These are phyloP conservation scores for Trichothecium roseum DNA, from an alignment of 2,329 filamentous ascomycete species.

Conservation along the genomic window DNA sequence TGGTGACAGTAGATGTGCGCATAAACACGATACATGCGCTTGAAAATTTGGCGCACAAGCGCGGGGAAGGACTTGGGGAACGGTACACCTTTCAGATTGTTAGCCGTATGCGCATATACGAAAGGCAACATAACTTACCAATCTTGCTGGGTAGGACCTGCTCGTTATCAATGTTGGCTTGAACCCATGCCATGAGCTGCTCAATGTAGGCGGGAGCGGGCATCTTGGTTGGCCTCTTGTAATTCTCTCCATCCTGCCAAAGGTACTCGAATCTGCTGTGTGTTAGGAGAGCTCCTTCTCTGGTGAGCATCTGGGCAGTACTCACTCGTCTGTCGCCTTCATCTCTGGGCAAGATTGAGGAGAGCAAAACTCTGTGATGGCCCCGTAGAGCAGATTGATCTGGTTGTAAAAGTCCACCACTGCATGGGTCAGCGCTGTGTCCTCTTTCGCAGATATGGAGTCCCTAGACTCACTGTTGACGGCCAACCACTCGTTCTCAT, in stretches of 20 bases:
- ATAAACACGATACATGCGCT: conserved; percentile 96
- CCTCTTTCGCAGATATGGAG: background rate
- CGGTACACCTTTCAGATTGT: conserved; percentile 55
- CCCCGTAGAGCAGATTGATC: conserved; percentile 96
- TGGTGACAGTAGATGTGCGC: conserved; percentile 99
- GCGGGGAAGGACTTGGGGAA: conserved; percentile 89
- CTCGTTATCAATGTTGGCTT: conserved; percentile 92
- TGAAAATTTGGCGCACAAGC: conserved; percentile 92
- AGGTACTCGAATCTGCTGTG: conserved; percentile 80
- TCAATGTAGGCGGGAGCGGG: conserved; percentile 95
- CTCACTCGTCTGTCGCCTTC: conserved; percentile 98
- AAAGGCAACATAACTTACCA: conserved; percentile 35
- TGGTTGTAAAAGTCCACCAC: conserved; percentile 99
- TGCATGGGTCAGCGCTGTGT: conserved; percentile 22
- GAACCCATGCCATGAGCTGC: conserved; percentile 94
- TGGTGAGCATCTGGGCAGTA: background rate
- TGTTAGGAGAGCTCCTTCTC: conserved; percentile 9
- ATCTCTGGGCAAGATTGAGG: conserved; percentile 96
- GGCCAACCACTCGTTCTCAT: conserved; percentile 95
- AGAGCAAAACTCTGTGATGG: conserved; percentile 98
- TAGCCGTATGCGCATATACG: conserved; percentile 7
- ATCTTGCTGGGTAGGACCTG: conserved; percentile 89
- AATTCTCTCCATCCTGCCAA: conserved; percentile 93
- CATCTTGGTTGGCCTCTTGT: conserved; percentile 96
- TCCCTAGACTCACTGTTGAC: conserved; percentile 66